These are phyloP conservation scores for Penicillium angulare DNA, from an alignment of 495 filamentous ascomycete genomes.

Conservation along the genomic window DNA sequence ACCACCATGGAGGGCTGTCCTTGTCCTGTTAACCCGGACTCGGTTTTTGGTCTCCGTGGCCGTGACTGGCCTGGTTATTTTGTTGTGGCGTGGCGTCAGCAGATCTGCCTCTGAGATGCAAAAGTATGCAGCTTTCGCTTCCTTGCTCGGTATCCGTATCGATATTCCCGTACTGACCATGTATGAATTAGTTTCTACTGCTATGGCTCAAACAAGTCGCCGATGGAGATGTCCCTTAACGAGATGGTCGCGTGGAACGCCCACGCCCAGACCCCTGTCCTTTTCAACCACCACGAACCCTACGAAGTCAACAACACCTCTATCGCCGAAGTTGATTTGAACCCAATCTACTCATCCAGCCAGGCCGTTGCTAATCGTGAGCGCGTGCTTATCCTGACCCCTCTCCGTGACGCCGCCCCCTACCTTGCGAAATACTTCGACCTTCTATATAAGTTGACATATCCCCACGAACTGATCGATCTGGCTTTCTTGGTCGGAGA, in stretches of 20 bases:
- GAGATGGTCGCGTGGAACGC: slow-evolving; percentile 87
- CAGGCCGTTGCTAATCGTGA: slow-evolving; percentile 77
- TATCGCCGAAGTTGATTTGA: slow-evolving; percentile 80
- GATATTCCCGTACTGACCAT: neutral
- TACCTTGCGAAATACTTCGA: slow-evolving; percentile 90
- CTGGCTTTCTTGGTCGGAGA: slow-evolving; percentile 93
- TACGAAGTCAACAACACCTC: slow-evolving; percentile 75
- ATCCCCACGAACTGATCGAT: slow-evolving; percentile 94
- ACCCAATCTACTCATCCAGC: slow-evolving; percentile 76
- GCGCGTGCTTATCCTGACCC: slow-evolving; percentile 91
- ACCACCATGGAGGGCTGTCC: slow-evolving; percentile 78
- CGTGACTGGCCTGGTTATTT: slow-evolving; percentile 67
- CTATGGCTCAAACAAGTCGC: slow-evolving; percentile 88
- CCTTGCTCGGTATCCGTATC: slow-evolving; percentile 4
- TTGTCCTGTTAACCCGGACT: slow-evolving; percentile 72
- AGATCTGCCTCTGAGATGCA: slow-evolving; percentile 85
- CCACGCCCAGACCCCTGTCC: slow-evolving; percentile 85
- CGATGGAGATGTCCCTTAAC: slow-evolving; percentile 89
- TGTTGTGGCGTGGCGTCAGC: slow-evolving; percentile 88
- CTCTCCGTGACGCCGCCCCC: slow-evolving; percentile 81
- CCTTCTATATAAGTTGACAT: slow-evolving; percentile 82
- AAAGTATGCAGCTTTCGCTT: slow-evolving; percentile 57
- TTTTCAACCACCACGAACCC: slow-evolving; percentile 93
- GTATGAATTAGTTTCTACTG: slow-evolving; percentile 77
- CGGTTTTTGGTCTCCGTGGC: slow-evolving; percentile 76